Evolutionary conservation across 2,329 filamentous ascomycete genomes (phyloP).

Genomic region (Lachnellula arida): DNA sequence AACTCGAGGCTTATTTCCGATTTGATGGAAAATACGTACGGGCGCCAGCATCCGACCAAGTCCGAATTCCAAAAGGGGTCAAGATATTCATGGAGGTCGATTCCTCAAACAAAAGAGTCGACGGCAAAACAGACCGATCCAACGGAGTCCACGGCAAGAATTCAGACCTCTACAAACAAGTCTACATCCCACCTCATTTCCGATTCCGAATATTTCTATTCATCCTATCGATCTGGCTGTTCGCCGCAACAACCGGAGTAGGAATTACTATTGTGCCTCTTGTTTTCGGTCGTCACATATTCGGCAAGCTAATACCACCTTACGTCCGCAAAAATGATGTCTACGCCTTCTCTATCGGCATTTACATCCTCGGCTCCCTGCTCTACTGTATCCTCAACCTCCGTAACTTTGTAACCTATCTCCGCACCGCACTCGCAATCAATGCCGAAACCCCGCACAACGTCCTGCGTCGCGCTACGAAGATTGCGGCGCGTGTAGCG

Average conservation of each 20-base stretch:
- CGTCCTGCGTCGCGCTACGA: constrained; percentile 19
- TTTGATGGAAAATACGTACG: constrained; percentile 79
- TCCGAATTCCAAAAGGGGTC: constrained; percentile 83
- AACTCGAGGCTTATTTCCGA: constrained; percentile 50
- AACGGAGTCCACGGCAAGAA: constrained; percentile 53
- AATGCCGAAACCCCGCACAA: constrained; percentile 27
- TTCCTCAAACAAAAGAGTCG: constrained; percentile 59
- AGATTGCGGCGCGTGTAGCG: constrained; percentile 23
- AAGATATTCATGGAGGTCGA: constrained; percentile 75
- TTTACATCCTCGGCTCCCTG: constrained; percentile 70
- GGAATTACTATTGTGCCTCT: constrained; percentile 82
- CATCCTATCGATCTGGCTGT: constrained; percentile 86
- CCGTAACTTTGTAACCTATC: constrained; percentile 32
- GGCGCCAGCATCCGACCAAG: constrained; percentile 90
- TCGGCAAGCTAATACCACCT: constrained; percentile 66
- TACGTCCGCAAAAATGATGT: constrained; percentile 84
- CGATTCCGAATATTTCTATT: constrained; percentile 75
- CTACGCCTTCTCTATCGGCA: constrained; percentile 88
- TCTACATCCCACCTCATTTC: constrained; percentile 85
- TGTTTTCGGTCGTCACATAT: constrained; percentile 74
- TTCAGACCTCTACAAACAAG: constrained; percentile 47
- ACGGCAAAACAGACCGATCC: constrained; percentile 50
- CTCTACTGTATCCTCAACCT: constrained; percentile 58
- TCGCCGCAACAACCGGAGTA: constrained; percentile 83
- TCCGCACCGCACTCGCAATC: constrained; percentile 26